These are phyloP conservation scores for Plasmopara halstedii DNA, from an alignment of 352 stramenopile species.

Conservation along the genomic window DNA sequence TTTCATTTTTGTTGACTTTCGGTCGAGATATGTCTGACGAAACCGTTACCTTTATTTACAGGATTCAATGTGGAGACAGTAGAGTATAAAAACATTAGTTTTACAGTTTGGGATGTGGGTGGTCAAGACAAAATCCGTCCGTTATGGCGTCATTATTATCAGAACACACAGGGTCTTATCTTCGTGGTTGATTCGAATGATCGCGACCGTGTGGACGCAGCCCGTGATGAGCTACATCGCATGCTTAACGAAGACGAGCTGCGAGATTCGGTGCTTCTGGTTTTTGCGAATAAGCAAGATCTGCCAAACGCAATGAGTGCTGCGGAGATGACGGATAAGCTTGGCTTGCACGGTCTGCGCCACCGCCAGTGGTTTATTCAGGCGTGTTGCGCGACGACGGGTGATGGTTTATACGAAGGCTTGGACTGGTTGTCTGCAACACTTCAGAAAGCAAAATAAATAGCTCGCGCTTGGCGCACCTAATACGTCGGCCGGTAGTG, in stretches of 20 bases:
- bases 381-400: conserved; percentile 97
- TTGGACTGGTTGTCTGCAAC: conserved; percentile 96
- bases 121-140: conserved; percentile 98
- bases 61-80: conserved; percentile 99
- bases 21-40: too few species aligned
- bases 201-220: conserved; percentile 95
- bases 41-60: conserved; percentile 17
- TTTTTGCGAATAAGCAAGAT: conserved; percentile 99
- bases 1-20: too few species aligned
- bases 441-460: conserved; percentile 78
- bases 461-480: conserved; percentile 19
- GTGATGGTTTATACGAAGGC: conserved; percentile 98
- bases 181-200: conserved; percentile 99
- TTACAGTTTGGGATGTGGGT: conserved; percentile 99
- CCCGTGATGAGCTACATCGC: conserved; percentile 95
- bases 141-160: conserved; percentile 99
- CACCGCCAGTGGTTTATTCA: conserved; percentile 99
- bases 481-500: conserved; percentile 25
- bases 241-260: conserved; percentile 99
- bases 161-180: conserved; percentile 99
- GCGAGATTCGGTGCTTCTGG: conserved; percentile 93
- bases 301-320: conserved; percentile 92
- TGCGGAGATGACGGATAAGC: conserved; percentile 98
- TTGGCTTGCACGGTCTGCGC: conserved; percentile 94
- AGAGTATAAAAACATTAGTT: conserved; percentile 99